Base-by-base conservation (phyloP, 225 moss, liverwort and hornwort species). In the Straminergon stramineum region DNA sequence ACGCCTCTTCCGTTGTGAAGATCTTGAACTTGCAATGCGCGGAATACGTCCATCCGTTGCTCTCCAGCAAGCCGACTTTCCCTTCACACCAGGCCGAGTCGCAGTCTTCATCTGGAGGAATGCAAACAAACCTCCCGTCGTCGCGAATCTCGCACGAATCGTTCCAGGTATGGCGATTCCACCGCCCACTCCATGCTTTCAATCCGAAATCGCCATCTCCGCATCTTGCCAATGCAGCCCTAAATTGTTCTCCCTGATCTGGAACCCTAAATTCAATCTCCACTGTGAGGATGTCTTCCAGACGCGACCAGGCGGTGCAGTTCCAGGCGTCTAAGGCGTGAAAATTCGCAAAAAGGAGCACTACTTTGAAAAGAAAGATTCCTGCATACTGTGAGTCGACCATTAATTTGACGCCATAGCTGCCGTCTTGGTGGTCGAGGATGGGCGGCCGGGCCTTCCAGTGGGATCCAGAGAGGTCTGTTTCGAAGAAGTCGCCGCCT, bases 401-500 rank as follows among this genome's bases (percentile, higher is more conserved):
- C 91, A 92, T 93, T 66, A 96, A 58, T 55, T 89, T 88, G 48
- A 93, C 90, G 21, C 76, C 57, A 56, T 96, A 96, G 17, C 95
- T 93, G 68, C 95, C 96, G 77, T 96, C 94, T 27, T 67, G 91
- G 58, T 92, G 88, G 62, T 96, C 96, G 23, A 93, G 82, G 34
- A 92, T 51, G 34, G 96, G 94, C 41, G 96, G 94, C 32, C 96
- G 92, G 34, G 95, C 85, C 83, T 91, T 96, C 95, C 95, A 96
- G 28, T 92, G 88, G 31, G 35, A 30, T 43, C 95, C 90, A 26
- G 80, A 90, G 17, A 96, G 89, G 87, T 96, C 96, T 17, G 95
- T 96, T 74, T 96, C 96, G 35, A 92, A 96, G 70, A 89, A 96
- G 85, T 96, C 96, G 34, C 96, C 96, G 48, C 96, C 96, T 63